These are phyloP conservation scores for Penicillium griseofulvum DNA, from an alignment of 2,329 filamentous ascomycete genomes.

Conservation along the genomic window DNA sequence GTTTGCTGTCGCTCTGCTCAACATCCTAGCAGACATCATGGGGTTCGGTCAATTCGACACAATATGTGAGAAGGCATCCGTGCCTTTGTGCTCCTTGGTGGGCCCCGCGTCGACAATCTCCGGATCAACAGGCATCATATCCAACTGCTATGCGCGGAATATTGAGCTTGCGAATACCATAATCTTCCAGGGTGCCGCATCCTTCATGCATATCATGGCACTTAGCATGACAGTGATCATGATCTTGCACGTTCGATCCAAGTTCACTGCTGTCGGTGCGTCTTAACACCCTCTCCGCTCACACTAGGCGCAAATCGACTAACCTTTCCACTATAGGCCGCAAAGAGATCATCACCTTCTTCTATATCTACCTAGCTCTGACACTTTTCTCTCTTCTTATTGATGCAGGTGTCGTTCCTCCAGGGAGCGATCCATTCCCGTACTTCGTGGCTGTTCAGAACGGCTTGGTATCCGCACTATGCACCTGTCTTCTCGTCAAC, in stretches of 20 bases:
- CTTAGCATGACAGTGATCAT: slow-evolving; percentile 93
- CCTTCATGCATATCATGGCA: slow-evolving; percentile 87
- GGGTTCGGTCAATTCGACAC: slow-evolving; percentile 87
- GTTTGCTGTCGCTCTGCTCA: slow-evolving; percentile 18
- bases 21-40: slow-evolving; percentile 54
- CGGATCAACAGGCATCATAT: slow-evolving; percentile 75
- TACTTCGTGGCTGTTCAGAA: slow-evolving; percentile 90
- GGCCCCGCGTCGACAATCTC: slow-evolving; percentile 64
- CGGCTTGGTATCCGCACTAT: slow-evolving; percentile 78
- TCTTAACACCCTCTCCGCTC: slow-evolving; percentile 4
- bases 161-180: slow-evolving; percentile 97
- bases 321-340: slow-evolving; percentile 48
- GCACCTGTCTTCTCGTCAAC: slow-evolving; percentile 89
- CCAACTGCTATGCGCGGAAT: slow-evolving; percentile 88
- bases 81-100: slow-evolving; percentile 84
- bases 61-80: slow-evolving; percentile 79
- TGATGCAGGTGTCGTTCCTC: slow-evolving; percentile 87
- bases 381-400: slow-evolving; percentile 86
- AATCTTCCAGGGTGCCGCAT: slow-evolving; percentile 91
- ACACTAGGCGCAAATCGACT: slow-evolving; percentile 3
- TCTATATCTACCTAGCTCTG: slow-evolving; percentile 92
- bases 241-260: slow-evolving; percentile 94
- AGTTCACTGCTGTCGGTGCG: slow-evolving; percentile 96
- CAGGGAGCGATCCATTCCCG: slow-evolving; percentile 74
- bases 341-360: slow-evolving; percentile 80